Evolutionary conservation across 805 yeast species (phyloP), one percentile per base, ranked within the genome.

Genomic region (Yarrowia alimentaria): DNA sequence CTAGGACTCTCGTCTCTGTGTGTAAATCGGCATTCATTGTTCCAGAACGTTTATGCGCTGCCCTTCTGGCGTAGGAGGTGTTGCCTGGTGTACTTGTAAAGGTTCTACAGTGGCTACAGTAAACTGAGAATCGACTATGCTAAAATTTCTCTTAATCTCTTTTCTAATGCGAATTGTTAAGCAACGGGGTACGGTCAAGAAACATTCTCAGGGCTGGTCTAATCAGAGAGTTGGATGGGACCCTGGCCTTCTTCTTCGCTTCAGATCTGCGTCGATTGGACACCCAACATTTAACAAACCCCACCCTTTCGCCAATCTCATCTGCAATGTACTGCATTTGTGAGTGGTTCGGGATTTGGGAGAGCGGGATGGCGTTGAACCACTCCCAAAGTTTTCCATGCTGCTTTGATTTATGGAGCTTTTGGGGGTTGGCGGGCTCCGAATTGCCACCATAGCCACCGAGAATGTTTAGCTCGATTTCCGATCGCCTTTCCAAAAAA

Each of bases 281-380:
- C 9, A 32, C 37, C 37, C 37, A 32, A n/a, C 24, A 32, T 9
- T 32, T 32, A 11, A 32, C 37, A 12, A 32, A 32, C 12, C 24
- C n/a, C 6, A 32, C 37, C 14, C 20, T 32, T n/a, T 32, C 37
- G 1, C 37, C 37, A 24, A 32, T 32, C 17, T 32, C 24, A 3
- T 3, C 16, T 11, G 37, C 37, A 7, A 32, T 32, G 8, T n/a
- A 13, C 17, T 32, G 17, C 16, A 32, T 32, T 12, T 32, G 37
- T 8, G 37, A 32, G 12, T n/a, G 24, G 25, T 24, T 32, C 3
- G 37, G 37, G 12, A 19, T 22, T 8, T 32, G 24, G 37, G 18
- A n/a, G 17, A 19, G 20, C 7, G 37, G 37, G 16, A 32, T 32
- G 2, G 22, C 37, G 10, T 32, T 32, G 24, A 32, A 32, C 37